phyloP scores from a whole-genome alignment of 83 land plant species.

The Picea engelmannii region DNA sequence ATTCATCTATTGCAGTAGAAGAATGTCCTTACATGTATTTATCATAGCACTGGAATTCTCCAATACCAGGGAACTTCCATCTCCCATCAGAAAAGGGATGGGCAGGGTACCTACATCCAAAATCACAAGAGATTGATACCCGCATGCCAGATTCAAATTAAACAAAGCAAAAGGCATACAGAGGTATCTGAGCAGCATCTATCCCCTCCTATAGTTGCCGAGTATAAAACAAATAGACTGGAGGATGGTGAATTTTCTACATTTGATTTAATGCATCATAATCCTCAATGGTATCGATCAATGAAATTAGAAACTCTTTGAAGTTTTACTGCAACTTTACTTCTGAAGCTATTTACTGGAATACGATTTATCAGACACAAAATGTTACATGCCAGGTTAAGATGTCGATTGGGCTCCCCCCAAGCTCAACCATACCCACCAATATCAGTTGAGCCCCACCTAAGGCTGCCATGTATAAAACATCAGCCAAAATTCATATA shows the following conservation, averaged over 20 bases:
- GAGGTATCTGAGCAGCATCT: neutral
- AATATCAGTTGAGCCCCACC: neutral
- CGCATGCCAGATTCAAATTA: neutral
- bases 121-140: neutral
- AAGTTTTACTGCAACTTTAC: conserved; percentile 2
- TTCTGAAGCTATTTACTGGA: neutral
- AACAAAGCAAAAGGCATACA: neutral
- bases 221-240: neutral
- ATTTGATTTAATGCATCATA: neutral
- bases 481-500: neutral
- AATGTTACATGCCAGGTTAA: neutral
- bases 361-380: neutral
- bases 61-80: conserved; percentile 57
- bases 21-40: conserved; percentile 34
- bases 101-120: conserved; percentile 40
- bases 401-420: neutral
- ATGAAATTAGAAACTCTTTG: neutral
- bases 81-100: conserved; percentile 50
- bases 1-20: conserved; percentile 5
- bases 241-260: neutral
- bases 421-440: neutral
- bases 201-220: neutral
- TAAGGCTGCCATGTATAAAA: neutral
- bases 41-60: conserved; percentile 64
- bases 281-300: neutral